phyloP scores from a whole-genome alignment of 768 basidiomycete species.

The Psilocybe tampanensis region DNA sequence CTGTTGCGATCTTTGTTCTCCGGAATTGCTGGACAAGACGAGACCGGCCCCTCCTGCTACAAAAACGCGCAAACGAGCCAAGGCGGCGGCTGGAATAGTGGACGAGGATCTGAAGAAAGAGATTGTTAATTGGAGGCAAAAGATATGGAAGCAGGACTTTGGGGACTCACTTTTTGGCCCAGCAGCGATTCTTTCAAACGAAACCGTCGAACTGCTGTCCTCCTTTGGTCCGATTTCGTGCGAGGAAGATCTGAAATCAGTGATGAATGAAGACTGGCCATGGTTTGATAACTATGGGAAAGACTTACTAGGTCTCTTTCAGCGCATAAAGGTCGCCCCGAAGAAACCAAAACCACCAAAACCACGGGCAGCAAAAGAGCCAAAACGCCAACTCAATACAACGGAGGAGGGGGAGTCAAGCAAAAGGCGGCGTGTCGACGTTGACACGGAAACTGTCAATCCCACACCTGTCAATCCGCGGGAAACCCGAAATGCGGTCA shows the following conservation, averaged over 20 bases:
- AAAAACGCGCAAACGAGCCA: neutral
- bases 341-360: neutral
- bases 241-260: neutral
- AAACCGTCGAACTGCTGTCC: neutral
- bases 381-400: too few species aligned
- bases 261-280: neutral
- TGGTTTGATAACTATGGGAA: constrained; percentile 6
- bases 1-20: constrained; percentile 4
- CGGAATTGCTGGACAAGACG: neutral
- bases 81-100: neutral
- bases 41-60: neutral
- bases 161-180: neutral
- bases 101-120: neutral
- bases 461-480: too few species aligned
- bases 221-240: neutral
- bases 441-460: too few species aligned
- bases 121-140: neutral
- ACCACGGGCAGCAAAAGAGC: neutral
- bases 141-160: constrained; percentile 5
- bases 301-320: neutral
- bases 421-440: too few species aligned
- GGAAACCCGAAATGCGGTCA: too few species aligned
- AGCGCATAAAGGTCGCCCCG: neutral
- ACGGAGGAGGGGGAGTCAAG: too few species aligned
- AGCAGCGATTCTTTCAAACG: neutral